phyloP scores from a whole-genome alignment of 306 rosid species.

The Trichosanthes truncata region DNA sequence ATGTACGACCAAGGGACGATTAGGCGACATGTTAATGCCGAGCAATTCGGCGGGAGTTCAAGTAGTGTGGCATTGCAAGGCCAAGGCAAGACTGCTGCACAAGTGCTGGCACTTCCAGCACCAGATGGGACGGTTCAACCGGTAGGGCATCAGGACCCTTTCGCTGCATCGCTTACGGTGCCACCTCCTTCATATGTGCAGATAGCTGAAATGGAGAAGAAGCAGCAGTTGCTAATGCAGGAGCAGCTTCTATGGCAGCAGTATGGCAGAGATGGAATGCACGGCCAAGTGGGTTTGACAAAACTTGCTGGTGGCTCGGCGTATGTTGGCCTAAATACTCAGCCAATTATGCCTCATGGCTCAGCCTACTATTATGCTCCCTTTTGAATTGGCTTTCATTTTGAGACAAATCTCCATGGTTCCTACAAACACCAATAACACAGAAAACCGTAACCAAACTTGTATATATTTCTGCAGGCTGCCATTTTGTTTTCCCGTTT shows the following conservation, averaged over 20 bases:
- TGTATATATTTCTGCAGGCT: neutral
- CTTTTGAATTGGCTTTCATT: slow-evolving; percentile 4
- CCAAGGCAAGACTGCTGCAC: slow-evolving; percentile 31
- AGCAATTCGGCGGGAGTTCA: slow-evolving; percentile 61
- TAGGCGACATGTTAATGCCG: slow-evolving; percentile 55
- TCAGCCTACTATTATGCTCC: slow-evolving; percentile 56
- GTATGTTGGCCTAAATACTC: slow-evolving; percentile 29
- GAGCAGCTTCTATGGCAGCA: slow-evolving; percentile 79
- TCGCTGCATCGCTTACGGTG: slow-evolving; percentile 64
- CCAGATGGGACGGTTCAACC: slow-evolving; percentile 61
- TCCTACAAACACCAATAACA: neutral
- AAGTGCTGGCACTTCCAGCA: slow-evolving; percentile 69
- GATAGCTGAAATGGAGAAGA: slow-evolving; percentile 81
- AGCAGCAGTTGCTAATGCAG: slow-evolving; percentile 59
- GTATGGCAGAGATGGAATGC: slow-evolving; percentile 71
- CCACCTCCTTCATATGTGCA: slow-evolving; percentile 86
- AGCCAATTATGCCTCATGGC: slow-evolving; percentile 48
- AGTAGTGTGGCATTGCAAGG: slow-evolving; percentile 64
- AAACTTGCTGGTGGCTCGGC: slow-evolving; percentile 41
- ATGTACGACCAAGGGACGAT: slow-evolving; percentile 86
- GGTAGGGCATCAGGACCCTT: slow-evolving; percentile 66
- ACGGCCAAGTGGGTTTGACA: slow-evolving; percentile 50
- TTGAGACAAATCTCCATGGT: neutral
- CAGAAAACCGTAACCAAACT: neutral
- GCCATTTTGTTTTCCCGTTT: neutral